Percentiles rank a stretch among this genome's conserved stretches.
phyloP scores from a whole-genome alignment of 2,329 filamentous ascomycete species.

The Fusarium veterinarium region DNA sequence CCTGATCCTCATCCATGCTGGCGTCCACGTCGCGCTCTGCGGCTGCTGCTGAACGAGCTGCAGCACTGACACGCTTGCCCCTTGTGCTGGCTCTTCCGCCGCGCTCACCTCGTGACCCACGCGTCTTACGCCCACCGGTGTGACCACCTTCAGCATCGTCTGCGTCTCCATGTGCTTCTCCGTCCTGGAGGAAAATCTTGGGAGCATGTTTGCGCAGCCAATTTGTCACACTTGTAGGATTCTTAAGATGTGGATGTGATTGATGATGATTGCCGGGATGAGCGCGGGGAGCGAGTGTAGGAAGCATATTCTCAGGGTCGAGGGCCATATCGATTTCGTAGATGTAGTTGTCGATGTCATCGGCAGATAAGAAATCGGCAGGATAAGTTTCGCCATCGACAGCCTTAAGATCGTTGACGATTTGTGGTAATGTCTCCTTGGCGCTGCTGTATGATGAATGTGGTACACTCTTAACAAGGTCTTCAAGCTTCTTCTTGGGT shows the following conservation, averaged over 20 bases:
- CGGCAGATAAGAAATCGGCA: slow-evolving; percentile 73
- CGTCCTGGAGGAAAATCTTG: slow-evolving; percentile 85
- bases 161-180: slow-evolving; percentile 56
- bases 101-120: slow-evolving; percentile 49
- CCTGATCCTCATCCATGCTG: slow-evolving; percentile 55
- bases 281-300: slow-evolving; percentile 64
- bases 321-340: slow-evolving; percentile 69
- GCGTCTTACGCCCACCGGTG: slow-evolving; percentile 51
- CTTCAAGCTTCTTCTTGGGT: slow-evolving; percentile 60
- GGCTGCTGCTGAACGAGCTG: slow-evolving; percentile 38
- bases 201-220: slow-evolving; percentile 91
- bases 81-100: slow-evolving; percentile 56
- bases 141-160: slow-evolving; percentile 49
- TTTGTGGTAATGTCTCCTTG: slow-evolving; percentile 71
- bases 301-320: slow-evolving; percentile 56
- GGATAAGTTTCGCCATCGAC: slow-evolving; percentile 66
- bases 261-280: slow-evolving; percentile 52
- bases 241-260: slow-evolving; percentile 62
- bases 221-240: slow-evolving; percentile 93
- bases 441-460: slow-evolving; percentile 65
- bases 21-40: slow-evolving; percentile 48
- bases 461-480: slow-evolving; percentile 64
- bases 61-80: slow-evolving; percentile 50
- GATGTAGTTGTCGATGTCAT: slow-evolving; percentile 81
- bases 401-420: slow-evolving; percentile 61